These are phyloP conservation scores for Prunella vulgaris DNA, from an alignment of 257 asterid genomes.

Conservation along the genomic window DNA sequence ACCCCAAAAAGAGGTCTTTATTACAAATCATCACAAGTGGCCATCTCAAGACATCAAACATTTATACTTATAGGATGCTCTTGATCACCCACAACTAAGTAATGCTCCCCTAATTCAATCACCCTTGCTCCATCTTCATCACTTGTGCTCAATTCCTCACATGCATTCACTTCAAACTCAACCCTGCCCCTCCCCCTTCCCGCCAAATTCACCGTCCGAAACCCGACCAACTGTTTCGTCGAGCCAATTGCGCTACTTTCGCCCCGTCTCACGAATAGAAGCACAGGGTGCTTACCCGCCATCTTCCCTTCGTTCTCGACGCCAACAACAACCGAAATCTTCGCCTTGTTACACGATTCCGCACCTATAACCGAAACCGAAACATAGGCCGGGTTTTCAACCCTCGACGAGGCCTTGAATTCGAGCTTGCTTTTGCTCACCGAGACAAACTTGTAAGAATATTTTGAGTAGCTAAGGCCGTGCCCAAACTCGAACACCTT, in stretches of 20 bases:
- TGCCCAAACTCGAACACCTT: constrained; percentile 62
- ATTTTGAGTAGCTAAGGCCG: constrained; percentile 73
- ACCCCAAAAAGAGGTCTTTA: neutral
- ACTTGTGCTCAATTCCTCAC: constrained; percentile 49
- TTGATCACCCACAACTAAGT: constrained; percentile 43
- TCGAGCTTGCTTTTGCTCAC: constrained; percentile 33
- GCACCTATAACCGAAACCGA: neutral
- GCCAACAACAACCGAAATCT: constrained; percentile 21
- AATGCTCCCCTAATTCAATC: constrained; percentile 42
- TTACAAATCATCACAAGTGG: neutral
- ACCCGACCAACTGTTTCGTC: constrained; percentile 49
- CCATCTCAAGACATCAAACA: constrained; percentile 12
- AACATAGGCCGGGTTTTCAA: neutral
- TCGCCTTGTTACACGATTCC: constrained; percentile 21
- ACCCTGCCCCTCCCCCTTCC: constrained; percentile 30
- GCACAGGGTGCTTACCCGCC: constrained; percentile 56
- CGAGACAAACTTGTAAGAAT: constrained; percentile 42
- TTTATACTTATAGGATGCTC: constrained; percentile 32
- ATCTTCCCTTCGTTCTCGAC: constrained; percentile 43
- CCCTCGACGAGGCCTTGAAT: constrained; percentile 15
- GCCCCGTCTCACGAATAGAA: constrained; percentile 37
- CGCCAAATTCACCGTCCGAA: constrained; percentile 35
- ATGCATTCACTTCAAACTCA: constrained; percentile 39
- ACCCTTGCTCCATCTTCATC: constrained; percentile 43
- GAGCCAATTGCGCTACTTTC: constrained; percentile 26